Conservation (phyloP, 2,329 filamentous ascomycete genomes). For the Nothopassalora personata region DNA sequence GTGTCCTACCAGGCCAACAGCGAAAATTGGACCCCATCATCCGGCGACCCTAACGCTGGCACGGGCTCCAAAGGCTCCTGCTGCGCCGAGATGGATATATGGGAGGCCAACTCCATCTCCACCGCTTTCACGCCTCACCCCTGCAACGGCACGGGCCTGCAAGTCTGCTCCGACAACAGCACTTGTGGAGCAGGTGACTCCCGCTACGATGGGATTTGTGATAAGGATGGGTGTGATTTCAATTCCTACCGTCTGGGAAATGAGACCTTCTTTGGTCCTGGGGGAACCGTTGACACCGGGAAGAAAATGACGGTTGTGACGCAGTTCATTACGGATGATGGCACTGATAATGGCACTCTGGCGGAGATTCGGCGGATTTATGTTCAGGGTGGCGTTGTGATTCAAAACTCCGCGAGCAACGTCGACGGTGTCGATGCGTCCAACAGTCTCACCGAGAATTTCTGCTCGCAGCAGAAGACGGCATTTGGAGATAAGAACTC, state of each 20-base stretch:
- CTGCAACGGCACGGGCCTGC: slow-evolving; percentile 47
- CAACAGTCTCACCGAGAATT: slow-evolving; percentile 53
- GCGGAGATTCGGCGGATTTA: slow-evolving; percentile 61
- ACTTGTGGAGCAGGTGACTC: slow-evolving; percentile 38
- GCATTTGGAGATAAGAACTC: slow-evolving; percentile 36
- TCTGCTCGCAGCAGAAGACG: slow-evolving; percentile 44
- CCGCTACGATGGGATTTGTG: slow-evolving; percentile 56
- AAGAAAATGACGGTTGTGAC: slow-evolving; percentile 61
- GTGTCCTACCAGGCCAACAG: slow-evolving; percentile 37
- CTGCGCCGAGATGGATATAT: slow-evolving; percentile 64
- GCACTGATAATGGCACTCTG: slow-evolving; percentile 50
- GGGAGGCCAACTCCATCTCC: slow-evolving; percentile 64
- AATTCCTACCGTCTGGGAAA: slow-evolving; percentile 63
- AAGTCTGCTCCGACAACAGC: slow-evolving; percentile 41
- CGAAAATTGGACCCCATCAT: slow-evolving; percentile 34
- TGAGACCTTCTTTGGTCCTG: slow-evolving; percentile 57
- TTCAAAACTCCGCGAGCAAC: slow-evolving; percentile 48
- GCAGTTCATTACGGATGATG: slow-evolving; percentile 55
- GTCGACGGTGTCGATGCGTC: slow-evolving; percentile 44
- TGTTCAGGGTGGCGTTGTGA: slow-evolving; percentile 56
- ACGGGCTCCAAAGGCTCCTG: slow-evolving; percentile 50
- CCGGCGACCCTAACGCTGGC: slow-evolving; percentile 26
- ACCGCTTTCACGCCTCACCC: slow-evolving; percentile 62
- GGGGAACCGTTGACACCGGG: slow-evolving; percentile 54
- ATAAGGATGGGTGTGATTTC: slow-evolving; percentile 67